Evolutionary conservation across 208 protist species (phyloP).

Genomic region (Wallacemonas rigidus): DNA sequence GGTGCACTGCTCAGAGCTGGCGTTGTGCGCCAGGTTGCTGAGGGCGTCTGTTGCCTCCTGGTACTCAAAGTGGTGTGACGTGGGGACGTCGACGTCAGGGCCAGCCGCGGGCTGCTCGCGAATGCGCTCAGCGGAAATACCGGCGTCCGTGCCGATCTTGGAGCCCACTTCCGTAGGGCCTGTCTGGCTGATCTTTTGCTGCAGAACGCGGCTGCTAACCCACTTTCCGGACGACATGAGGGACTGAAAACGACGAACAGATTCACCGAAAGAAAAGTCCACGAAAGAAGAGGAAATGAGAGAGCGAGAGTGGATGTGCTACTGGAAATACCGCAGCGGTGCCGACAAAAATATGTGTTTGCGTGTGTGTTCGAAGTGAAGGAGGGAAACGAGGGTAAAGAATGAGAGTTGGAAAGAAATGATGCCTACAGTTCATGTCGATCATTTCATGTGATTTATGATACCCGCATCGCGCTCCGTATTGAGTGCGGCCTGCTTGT

Average conservation of each 20-base stretch:
- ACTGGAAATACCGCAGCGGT: neutral
- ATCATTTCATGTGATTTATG: too few relatives aligned
- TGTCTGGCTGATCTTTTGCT: conserved; percentile 19
- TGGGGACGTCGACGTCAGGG: conserved; percentile 42
- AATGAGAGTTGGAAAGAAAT: too few relatives aligned
- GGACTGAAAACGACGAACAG: neutral
- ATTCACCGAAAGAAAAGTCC: neutral
- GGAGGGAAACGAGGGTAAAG: neutral
- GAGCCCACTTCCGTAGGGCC: conserved; percentile 21
- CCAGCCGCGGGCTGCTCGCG: conserved; percentile 33
- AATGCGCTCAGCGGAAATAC: conserved; percentile 43
- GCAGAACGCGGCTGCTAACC: conserved; percentile 28
- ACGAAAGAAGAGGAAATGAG: conserved; percentile 12
- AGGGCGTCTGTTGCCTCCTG: conserved; percentile 84
- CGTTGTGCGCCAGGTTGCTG: conserved; percentile 82
- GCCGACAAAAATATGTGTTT: conserved; percentile 6
- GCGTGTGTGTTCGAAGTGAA: conserved; percentile 3
- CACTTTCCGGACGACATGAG: conserved; percentile 33
- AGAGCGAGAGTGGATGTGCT: neutral
- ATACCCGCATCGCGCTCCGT: too few relatives aligned
- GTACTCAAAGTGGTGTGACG: conserved; percentile 66
- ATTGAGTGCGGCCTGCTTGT: too few relatives aligned
- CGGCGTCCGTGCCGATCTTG: conserved; percentile 60
- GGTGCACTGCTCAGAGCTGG: conserved; percentile 28
- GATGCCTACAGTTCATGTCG: too few relatives aligned